A percentile compares a stretch with the other conserved stretches of the same genome.
These are phyloP conservation scores for Trichothecium sympodiale DNA, from an alignment of 2,329 filamentous ascomycete species.

Conservation along the genomic window DNA sequence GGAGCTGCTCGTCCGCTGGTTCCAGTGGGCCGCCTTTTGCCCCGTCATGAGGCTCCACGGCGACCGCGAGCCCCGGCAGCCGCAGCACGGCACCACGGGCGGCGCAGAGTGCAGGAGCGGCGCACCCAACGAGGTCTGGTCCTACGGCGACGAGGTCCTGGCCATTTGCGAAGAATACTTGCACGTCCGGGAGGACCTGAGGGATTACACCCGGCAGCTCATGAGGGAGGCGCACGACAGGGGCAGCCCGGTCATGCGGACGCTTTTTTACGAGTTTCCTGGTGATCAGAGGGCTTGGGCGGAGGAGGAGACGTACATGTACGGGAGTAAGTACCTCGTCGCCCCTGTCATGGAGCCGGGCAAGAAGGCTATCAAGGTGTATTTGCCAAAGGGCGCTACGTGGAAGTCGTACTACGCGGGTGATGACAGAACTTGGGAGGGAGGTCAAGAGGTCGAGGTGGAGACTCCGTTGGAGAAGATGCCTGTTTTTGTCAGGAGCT, in stretches of 20 bases:
- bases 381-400: slow-evolving; percentile 32
- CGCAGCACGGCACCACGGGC: slow-evolving; percentile 20
- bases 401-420: slow-evolving; percentile 7
- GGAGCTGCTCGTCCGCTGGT: slow-evolving; percentile 57
- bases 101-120: slow-evolving; percentile 34
- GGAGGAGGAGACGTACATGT: slow-evolving; percentile 53
- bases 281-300: slow-evolving; percentile 41
- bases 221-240: slow-evolving; percentile 50
- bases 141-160: slow-evolving; percentile 49
- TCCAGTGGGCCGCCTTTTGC: slow-evolving; percentile 58
- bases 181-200: slow-evolving; percentile 42
- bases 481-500: slow-evolving; percentile 9
- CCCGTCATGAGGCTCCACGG: slow-evolving; percentile 59
- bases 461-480: slow-evolving; percentile 9
- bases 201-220: slow-evolving; percentile 44
- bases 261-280: slow-evolving; percentile 55
- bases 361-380: slow-evolving; percentile 31
- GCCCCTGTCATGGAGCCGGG: slow-evolving; percentile 43
- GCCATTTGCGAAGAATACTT: slow-evolving; percentile 50
- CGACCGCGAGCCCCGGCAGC: slow-evolving; percentile 45
- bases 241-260: slow-evolving; percentile 49
- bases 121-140: slow-evolving; percentile 54
- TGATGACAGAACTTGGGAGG: slow-evolving; percentile 3
- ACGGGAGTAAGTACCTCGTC: slow-evolving; percentile 46
- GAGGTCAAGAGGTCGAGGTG: slow-evolving; percentile 7